Evolutionary conservation across 805 yeast genomes (phyloP), one percentile per base, ranked within the genome.

Genomic region (Sugiyamaella qingdaonensis): DNA sequence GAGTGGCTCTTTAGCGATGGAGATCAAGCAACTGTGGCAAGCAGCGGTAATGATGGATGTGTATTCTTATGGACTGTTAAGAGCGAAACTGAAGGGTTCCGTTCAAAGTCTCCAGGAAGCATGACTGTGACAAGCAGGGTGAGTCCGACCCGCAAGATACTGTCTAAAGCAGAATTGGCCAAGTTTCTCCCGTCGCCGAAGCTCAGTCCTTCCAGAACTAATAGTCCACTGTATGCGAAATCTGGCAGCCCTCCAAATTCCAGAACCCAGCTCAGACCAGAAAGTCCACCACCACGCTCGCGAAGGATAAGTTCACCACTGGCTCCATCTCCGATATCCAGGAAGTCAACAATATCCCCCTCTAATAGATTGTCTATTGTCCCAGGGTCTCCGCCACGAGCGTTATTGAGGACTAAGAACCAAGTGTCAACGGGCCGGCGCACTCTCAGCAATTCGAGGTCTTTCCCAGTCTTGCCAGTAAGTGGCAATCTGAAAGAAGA

Each of bases 11-110:
- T 55, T 2, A 49, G 41, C 10, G 52, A 46, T 5, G 27, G 21
- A 0, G 52, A 24, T 8, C n/a, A 37, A 11, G 33, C 51, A 13
- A 51, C 46, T 11, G 36, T 61, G 13, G 62, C 54, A 13, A 64
- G 63, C 34, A 49, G 61, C n/a, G 62, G 63, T 2, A 48, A 52
- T 24, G 66, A 64, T 41, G 67, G 67, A 1, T 60, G 66, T 37
- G 37, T 64, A 1, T 64, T 64, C 34, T 33, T 61, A 18, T 62
- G 67, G 67, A 37, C 34, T 13, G 36, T 53, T 14, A 34, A 18
- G n/a, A 14, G 24, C 44, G 48, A n/a, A 32, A 37, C 32, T n/a
- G 24, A 21, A 46, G 47, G 13, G 19, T 43, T n/a, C 37, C 49
- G 19, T 42, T 10, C 36, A 36, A 36, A 51, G 37, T 51, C 37